Conservation (phyloP, 257 asterid genomes). For the Penstemon eatonii region DNA sequence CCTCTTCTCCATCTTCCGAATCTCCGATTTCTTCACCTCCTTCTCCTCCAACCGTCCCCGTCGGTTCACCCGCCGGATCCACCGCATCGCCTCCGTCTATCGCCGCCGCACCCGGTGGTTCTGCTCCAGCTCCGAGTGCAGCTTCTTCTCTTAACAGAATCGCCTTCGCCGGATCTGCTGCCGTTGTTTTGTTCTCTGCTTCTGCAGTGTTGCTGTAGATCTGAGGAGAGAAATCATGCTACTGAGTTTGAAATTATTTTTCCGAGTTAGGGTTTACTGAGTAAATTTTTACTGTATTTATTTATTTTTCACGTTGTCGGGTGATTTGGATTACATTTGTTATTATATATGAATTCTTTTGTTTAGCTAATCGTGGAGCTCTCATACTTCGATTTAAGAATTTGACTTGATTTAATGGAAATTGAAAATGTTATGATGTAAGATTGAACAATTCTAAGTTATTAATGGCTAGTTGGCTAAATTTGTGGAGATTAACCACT, state of each 20-base stretch:
- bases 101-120: slow-evolving; percentile 37
- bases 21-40: slow-evolving; percentile 44
- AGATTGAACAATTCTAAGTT: no score
- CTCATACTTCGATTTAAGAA: no score
- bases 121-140: slow-evolving; percentile 40
- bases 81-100: slow-evolving; percentile 35
- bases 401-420: no score
- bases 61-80: slow-evolving; percentile 29
- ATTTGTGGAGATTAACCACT: no score
- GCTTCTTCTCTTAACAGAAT: slow-evolving; percentile 44
- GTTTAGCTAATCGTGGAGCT: no score
- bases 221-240: neutral
- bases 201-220: slow-evolving; percentile 43
- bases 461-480: no score
- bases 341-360: no score
- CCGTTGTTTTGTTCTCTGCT: slow-evolving; percentile 40
- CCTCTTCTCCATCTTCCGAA: slow-evolving; percentile 32
- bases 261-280: neutral
- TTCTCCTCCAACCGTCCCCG: slow-evolving; percentile 35
- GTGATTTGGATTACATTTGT: neutral
- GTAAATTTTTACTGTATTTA: neutral
- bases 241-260: neutral
- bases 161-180: slow-evolving; percentile 54
- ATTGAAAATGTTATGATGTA: no score
- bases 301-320: neutral